Percentiles rank a stretch among this genome's conserved stretches.
Conservation (phyloP, 441 rosid species). For the Raphanus hybrid region DNA sequence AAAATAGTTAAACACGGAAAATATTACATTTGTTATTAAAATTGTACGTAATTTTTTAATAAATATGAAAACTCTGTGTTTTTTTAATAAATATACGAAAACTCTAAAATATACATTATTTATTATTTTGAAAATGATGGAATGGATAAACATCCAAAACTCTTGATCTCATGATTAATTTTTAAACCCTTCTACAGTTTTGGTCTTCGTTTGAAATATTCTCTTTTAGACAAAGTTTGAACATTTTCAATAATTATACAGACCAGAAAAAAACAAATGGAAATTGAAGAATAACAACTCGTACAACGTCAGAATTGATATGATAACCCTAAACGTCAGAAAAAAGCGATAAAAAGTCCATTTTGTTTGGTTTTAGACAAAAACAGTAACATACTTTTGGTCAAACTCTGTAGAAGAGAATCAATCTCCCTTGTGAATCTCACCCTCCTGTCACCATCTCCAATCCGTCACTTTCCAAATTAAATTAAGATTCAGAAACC, state of each 20-base stretch:
- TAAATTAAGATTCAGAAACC: conserved; percentile 37
- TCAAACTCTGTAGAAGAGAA: conserved; percentile 41
- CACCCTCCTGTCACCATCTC: conserved; percentile 43
- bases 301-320: conserved; percentile 26
- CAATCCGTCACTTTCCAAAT: conserved; percentile 36
- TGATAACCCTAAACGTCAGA: conserved; percentile 25
- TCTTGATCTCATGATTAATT: not conserved
- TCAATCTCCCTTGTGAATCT: conserved; percentile 39
- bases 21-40: no score
- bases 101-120: no score
- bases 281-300: conserved; percentile 26
- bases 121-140: no score
- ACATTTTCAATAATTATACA: conserved; percentile 6
- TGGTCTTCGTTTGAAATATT: not conserved
- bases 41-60: no score
- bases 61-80: no score
- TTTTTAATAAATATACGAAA: no score
- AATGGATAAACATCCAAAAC: not conserved
- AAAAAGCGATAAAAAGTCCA: conserved; percentile 25
- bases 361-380: conserved; percentile 39
- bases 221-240: not conserved
- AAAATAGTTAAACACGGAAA: no score
- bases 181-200: not conserved
- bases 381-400: conserved; percentile 44
- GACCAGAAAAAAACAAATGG: not conserved